phyloP scores from a whole-genome alignment of 108 stramenopile genomes.

The Cyclotella atomus region DNA sequence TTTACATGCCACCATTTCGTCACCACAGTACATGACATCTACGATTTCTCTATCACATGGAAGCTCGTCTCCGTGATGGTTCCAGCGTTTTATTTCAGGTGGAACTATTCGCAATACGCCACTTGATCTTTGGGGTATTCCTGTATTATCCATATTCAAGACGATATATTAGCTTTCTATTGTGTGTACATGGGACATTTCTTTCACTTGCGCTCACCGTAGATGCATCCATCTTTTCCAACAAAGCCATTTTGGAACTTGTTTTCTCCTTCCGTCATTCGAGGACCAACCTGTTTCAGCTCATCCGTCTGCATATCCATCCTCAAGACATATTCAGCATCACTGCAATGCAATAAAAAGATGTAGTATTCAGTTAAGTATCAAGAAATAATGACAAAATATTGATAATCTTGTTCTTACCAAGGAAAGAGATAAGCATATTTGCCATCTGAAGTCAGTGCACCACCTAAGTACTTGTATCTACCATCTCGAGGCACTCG shows the following conservation, averaged over 20 bases:
- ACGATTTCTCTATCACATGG: conserved; percentile 50
- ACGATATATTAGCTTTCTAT: no score
- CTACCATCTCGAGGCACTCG: conserved; percentile 67
- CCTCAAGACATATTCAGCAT: conserved; percentile 52
- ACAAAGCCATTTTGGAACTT: conserved; percentile 78
- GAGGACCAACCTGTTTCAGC: conserved; percentile 54
- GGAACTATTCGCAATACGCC: conserved; percentile 66
- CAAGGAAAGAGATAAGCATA: conserved; percentile 69
- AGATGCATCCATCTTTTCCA: conserved; percentile 64
- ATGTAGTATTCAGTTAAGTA: not conserved
- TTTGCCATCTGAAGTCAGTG: conserved; percentile 52
- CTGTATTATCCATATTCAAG: no score
- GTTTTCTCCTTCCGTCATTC: conserved; percentile 67
- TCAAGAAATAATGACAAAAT: conserved; percentile 3
- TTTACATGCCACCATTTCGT: conserved; percentile 62
- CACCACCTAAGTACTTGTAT: conserved; percentile 77
- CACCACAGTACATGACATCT: conserved; percentile 67
- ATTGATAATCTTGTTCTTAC: conserved; percentile 34
- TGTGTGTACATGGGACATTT: not conserved
- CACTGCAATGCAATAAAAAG: conserved; percentile 22
- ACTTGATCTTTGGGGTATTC: conserved; percentile 64
- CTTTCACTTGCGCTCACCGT: conserved; percentile 18
- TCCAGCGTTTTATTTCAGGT: conserved; percentile 28
- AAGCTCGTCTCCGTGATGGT: conserved; percentile 18
- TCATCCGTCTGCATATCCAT: conserved; percentile 63